Evolutionary conservation across 805 yeast genomes (phyloP), one percentile per base, ranked within the genome.

Genomic region (Metschnikowia continentalis): DNA sequence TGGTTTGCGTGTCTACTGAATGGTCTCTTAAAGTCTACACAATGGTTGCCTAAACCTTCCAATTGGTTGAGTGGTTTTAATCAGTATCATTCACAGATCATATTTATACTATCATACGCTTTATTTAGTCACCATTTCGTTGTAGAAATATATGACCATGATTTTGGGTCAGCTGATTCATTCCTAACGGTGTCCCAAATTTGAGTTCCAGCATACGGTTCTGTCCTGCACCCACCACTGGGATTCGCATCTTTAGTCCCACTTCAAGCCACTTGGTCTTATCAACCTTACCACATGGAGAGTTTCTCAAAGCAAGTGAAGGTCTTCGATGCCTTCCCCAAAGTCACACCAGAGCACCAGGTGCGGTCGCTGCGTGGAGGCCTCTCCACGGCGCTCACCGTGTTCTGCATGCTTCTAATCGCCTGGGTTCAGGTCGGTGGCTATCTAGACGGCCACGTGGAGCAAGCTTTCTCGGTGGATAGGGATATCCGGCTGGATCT

Each of bases 371-470:
- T 79, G 30, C 76, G 94, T 54, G 97, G 97, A 35, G 91, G 94
- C 4, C 64, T 80, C 15, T 80, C 90, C 14, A 84, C 96, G 0
- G 57, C 89, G 3, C 40, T 86, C 44, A 82, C 90, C 14, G 74
- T 78, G n/a, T 56, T 86, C 23, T 75, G 79, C 51, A 78, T 87
- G 15, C 60, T 89, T 14, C 80, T 90, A 61, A 72, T 91, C 35
- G 67, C 88, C 5, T 92, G 95, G 88, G 80, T 88, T 13, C 95
- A 91, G 63, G 69, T 90, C 30, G 96, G 97, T 6, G 85, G 87
- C 13, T 88, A 78, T 64, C 73, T 91, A 50, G 96, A 94, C 49
- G 97, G 97, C 2, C 78, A 77, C 50, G 78, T 86, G 6, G 90
- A 84, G 60, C 87, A 85, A 57, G 88, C 84, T 58, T 94, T 88